phyloP scores from a whole-genome alignment of 345 rosid species.

The Camelina hispida region DNA sequence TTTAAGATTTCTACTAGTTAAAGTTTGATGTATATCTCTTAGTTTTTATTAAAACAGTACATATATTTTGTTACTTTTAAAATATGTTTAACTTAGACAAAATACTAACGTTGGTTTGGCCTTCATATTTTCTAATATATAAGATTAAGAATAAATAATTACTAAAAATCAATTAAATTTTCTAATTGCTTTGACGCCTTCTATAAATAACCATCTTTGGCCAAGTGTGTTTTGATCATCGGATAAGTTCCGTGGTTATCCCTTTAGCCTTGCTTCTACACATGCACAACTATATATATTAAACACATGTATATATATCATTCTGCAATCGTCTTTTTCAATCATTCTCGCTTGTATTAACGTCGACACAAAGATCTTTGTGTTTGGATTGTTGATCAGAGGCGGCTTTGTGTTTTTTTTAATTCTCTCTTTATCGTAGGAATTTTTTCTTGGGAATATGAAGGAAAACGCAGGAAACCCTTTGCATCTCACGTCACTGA shows the following conservation, averaged over 20 bases:
- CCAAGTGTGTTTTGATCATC: not conserved
- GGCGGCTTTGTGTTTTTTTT: not conserved
- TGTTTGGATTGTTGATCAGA: not conserved
- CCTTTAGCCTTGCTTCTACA: conserved; percentile 3
- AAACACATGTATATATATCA: not conserved
- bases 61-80: no score
- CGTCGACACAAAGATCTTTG: conserved; percentile 21
- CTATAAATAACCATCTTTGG: conserved; percentile 30
- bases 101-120: no score
- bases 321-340: not conserved
- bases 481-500: conserved; percentile 63
- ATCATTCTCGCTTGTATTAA: conserved; percentile 1
- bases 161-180: not conserved
- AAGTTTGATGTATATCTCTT: no score
- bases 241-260: conserved; percentile 24
- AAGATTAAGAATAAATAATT: not conserved
- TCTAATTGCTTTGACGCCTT: not conserved
- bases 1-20: no score
- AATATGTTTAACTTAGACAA: no score
- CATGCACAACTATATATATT: not conserved
- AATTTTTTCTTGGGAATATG: conserved; percentile 23
- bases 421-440: not conserved
- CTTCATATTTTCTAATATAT: no score
- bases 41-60: no score
- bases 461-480: conserved; percentile 56